Conservation (phyloP, 305 asterid genomes). For the Lippia alba region DNA sequence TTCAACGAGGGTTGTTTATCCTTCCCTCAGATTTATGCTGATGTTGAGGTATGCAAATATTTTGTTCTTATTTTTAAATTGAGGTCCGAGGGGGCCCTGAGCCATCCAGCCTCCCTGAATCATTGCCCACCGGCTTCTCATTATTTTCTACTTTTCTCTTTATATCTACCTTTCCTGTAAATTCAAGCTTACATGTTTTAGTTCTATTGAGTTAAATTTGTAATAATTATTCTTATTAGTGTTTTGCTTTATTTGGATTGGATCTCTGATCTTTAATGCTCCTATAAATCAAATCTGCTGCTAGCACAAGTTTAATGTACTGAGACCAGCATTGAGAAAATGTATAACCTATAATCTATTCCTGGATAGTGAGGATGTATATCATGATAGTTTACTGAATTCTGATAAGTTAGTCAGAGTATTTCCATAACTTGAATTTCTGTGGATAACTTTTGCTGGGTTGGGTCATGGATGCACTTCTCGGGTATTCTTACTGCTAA, state of each 20-base stretch:
- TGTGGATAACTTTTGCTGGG: not conserved
- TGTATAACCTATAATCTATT: too few relatives aligned
- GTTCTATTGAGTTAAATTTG: not conserved
- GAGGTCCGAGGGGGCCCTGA: too few relatives aligned
- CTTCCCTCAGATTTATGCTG: conserved; percentile 77
- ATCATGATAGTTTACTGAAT: too few relatives aligned
- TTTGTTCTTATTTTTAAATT: not conserved
- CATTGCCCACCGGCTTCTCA: not conserved
- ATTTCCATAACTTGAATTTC: not conserved
- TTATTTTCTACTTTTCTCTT: not conserved
- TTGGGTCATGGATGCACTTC: not conserved
- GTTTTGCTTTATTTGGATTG: not conserved
- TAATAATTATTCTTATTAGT: not conserved
- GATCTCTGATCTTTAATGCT: not conserved
- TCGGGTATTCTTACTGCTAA: not conserved
- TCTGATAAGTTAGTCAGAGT: too few relatives aligned
- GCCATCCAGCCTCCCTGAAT: too few relatives aligned
- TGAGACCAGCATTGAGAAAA: too few relatives aligned
- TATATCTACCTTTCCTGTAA: not conserved
- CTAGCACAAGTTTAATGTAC: not conserved
- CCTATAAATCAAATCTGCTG: not conserved
- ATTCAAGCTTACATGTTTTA: not conserved
- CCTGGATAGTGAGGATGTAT: too few relatives aligned
- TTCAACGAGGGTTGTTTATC: conserved; percentile 92
- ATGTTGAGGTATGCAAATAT: conserved; percentile 60